A percentile compares a stretch with the other conserved stretches of the same genome.
Evolutionary conservation across 148 eudicot genomes (phyloP).

Genomic region (Vaccinium darrowii): DNA sequence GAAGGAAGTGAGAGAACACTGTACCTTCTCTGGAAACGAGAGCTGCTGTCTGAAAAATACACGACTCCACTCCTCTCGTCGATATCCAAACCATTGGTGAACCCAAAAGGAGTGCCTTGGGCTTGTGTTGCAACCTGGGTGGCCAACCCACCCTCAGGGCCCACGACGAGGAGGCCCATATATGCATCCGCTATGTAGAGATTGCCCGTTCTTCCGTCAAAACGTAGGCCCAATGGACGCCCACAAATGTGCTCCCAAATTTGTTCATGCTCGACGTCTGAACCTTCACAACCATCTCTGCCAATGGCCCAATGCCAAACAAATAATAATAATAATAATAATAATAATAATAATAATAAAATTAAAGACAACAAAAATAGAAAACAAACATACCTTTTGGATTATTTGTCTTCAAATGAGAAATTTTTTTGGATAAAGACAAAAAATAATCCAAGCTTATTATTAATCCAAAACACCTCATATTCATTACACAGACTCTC

Average conservation of each 20-base stretch:
- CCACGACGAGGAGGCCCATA: constrained; percentile 79
- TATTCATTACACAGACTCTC: too few relatives aligned
- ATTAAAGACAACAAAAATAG: too few relatives aligned
- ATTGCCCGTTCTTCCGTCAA: constrained; percentile 53
- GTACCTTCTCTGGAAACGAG: constrained; percentile 57
- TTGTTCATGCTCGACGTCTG: constrained; percentile 30
- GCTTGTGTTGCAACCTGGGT: constrained; percentile 39
- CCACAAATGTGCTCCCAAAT: constrained; percentile 64
- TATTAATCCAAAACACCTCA: too few relatives aligned
- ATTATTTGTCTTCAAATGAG: too few relatives aligned
- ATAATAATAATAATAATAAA: too few relatives aligned
- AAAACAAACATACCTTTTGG: too few relatives aligned
- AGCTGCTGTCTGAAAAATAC: constrained; percentile 80
- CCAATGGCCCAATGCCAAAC: background rate
- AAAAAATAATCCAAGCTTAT: too few relatives aligned
- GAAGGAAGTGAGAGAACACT: background rate
- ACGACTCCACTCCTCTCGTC: constrained; percentile 51
- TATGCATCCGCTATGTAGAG: constrained; percentile 81
- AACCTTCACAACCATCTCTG: constrained; percentile 44
- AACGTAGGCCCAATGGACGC: constrained; percentile 73
- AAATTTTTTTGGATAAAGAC: too few relatives aligned
- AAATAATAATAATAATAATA: too few relatives aligned
- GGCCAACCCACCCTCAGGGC: constrained; percentile 74
- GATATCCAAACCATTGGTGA: constrained; percentile 72
- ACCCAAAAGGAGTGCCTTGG: constrained; percentile 43